phyloP scores from a whole-genome alignment of 2,329 filamentous ascomycete species.

The Mariannaea elegans region DNA sequence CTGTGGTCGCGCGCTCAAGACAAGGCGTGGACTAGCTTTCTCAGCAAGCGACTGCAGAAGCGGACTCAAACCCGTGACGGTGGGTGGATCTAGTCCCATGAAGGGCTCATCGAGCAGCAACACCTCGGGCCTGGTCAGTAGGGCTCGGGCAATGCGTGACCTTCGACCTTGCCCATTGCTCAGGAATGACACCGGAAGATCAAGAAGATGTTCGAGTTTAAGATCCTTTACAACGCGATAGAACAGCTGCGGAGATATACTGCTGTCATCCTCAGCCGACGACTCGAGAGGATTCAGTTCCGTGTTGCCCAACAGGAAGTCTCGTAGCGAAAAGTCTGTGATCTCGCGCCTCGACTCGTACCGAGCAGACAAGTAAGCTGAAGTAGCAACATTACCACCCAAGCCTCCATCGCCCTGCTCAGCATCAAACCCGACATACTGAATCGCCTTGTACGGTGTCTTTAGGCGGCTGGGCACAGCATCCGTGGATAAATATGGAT shows the following conservation, averaged over 20 bases:
- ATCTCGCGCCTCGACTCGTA: conserved; percentile 90
- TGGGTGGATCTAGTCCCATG: conserved; percentile 92
- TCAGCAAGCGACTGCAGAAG: conserved; percentile 75
- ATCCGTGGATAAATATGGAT: conserved; percentile 77
- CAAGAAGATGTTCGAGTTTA: conserved; percentile 72
- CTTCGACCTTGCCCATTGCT: conserved; percentile 93
- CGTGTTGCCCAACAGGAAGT: conserved; percentile 85
- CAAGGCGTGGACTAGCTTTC: conserved; percentile 72
- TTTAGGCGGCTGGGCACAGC: conserved; percentile 65
- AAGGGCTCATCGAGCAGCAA: conserved; percentile 93
- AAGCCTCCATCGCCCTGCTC: conserved; percentile 66
- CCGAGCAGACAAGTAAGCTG: conserved; percentile 85
- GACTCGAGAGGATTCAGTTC: conserved; percentile 76
- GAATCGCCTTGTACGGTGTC: conserved; percentile 74
- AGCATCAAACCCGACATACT: conserved; percentile 90
- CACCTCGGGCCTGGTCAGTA: conserved; percentile 81
- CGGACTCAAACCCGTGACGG: conserved; percentile 74
- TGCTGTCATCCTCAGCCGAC: conserved; percentile 53
- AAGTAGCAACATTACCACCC: conserved; percentile 66
- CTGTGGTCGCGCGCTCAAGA: conserved; percentile 83
- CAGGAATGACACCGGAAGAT: conserved; percentile 86
- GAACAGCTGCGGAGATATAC: conserved; percentile 61
- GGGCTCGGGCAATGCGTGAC: conserved; percentile 85
- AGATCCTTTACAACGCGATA: conserved; percentile 74
- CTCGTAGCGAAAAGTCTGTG: conserved; percentile 84